These are phyloP conservation scores for Craspedostauros australis DNA, from an alignment of 108 stramenopile species.

Conservation along the genomic window DNA sequence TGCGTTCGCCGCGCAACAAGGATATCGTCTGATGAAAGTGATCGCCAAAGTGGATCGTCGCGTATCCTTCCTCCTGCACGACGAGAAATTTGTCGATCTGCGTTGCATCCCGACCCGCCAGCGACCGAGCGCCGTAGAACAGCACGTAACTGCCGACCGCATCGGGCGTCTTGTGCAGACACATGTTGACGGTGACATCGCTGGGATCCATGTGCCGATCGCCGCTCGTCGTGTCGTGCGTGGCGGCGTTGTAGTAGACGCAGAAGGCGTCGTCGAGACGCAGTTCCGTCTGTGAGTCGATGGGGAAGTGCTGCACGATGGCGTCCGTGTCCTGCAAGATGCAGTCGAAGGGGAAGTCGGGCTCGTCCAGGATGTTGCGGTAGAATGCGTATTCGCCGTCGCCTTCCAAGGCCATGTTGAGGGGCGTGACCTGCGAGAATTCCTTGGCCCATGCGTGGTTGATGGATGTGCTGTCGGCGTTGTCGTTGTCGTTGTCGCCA, in stretches of 20 bases:
- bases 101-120: background rate
- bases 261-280: constrained; percentile 52
- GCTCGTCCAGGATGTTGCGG: constrained; percentile 55
- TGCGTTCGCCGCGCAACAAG: constrained; percentile 22
- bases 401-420: constrained; percentile 21
- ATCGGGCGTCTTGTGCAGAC: constrained; percentile 32
- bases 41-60: constrained; percentile 41
- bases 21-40: constrained; percentile 48
- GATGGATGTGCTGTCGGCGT: too few species aligned
- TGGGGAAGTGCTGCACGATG: constrained; percentile 21
- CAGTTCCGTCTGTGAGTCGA: constrained; percentile 8
- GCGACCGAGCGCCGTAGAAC: constrained; percentile 32
- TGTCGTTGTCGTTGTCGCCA: too few species aligned
- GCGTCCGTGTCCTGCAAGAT: constrained; percentile 7
- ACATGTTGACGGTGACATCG: constrained; percentile 59
- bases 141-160: constrained; percentile 35
- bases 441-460: constrained; percentile 25
- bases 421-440: constrained; percentile 28
- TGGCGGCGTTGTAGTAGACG: constrained; percentile 41
- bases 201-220: constrained; percentile 48
- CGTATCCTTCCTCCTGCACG: constrained; percentile 22
- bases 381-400: constrained; percentile 50
- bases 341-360: constrained; percentile 26
- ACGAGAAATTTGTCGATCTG: constrained; percentile 22
- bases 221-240: constrained; percentile 35